Base-by-base conservation (phyloP, 176 grass and related monocot species). In the Oropetium thomaeum region DNA sequence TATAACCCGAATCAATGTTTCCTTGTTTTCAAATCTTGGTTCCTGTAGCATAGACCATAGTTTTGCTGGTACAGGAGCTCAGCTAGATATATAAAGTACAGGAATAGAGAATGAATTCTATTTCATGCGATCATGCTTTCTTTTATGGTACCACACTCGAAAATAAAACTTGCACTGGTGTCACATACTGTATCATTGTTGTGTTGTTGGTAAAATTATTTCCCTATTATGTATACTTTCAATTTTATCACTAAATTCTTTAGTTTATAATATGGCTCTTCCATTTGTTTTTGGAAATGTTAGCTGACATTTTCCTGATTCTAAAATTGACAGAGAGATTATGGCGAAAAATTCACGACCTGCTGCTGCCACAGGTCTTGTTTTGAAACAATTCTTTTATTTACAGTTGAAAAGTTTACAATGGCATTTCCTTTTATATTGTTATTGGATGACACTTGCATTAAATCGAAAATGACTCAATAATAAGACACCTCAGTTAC, bases 291-390 rank as follows among this genome's bases (percentile, higher is more conserved):
- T 68, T 38, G 4, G 35, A 53, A 75, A 34, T 64, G 69, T 34
- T 58, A 73, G 4, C 63, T 82, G 53, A 74, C 44, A 70, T 30
- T 19, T 72, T 35, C 29, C 74, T 63, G 59, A 37, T 79, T 85
- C 15, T 62, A 35, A 78, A 79, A 54, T 81, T 78, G 74, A 47
- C 79, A 85, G 53, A 64, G 66, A 29, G 72, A 14, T 69, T 47
- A 86, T 89, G 87, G 54, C 62, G 10, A 79, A 62, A 34, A 73
- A 62, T 74, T 43, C 73, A 41, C 28, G 29, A 78, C 62, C 61
- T 62, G 22, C 22, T 62, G 61, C 20, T 73, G 53, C 73, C 34
- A 45, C 82, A 65, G 82, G 87, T 82, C 35, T 53, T 70, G 40
- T 44, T 73, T 17, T 44, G 10, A 47, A 31, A 63, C 22, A 41